Conservation (phyloP, 129 eudicot species). For the Flaveria trinervia region DNA sequence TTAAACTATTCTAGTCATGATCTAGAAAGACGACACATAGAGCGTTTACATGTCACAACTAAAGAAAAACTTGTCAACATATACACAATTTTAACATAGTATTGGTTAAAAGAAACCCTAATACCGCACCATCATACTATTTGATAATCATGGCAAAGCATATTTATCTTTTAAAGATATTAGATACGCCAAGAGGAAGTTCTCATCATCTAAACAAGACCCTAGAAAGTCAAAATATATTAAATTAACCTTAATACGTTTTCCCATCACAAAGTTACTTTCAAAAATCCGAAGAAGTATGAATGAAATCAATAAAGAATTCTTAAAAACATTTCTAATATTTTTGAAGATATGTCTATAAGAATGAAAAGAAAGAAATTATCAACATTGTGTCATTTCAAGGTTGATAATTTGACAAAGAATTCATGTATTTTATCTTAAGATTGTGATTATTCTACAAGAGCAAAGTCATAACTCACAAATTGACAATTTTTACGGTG, state of each 20-base stretch:
- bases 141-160: slow-evolving; percentile 24
- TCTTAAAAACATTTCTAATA: slow-evolving; percentile 13
- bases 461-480: background rate
- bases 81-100: slow-evolving; percentile 28
- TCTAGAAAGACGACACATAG: slow-evolving; percentile 30
- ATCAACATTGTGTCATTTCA: slow-evolving; percentile 30
- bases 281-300: slow-evolving; percentile 30
- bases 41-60: slow-evolving; percentile 24
- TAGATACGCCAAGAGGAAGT: slow-evolving; percentile 29
- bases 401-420: slow-evolving; percentile 39
- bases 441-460: slow-evolving; percentile 37
- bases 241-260: slow-evolving; percentile 22
- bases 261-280: slow-evolving; percentile 27
- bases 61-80: slow-evolving; percentile 25
- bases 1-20: slow-evolving; percentile 13
- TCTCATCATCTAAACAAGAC: slow-evolving; percentile 33
- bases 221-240: slow-evolving; percentile 26
- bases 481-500: slow-evolving; percentile 3
- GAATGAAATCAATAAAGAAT: slow-evolving; percentile 21
- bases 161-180: slow-evolving; percentile 23
- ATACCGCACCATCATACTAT: slow-evolving; percentile 26
- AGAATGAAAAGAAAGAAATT: slow-evolving; percentile 32
- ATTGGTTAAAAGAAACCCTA: slow-evolving; percentile 35
- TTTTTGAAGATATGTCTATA: slow-evolving; percentile 29
- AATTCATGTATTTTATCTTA: slow-evolving; percentile 40